These are phyloP conservation scores for Circinella umbellata DNA, from an alignment of 371 early-diverging fungal species.

Conservation along the genomic window DNA sequence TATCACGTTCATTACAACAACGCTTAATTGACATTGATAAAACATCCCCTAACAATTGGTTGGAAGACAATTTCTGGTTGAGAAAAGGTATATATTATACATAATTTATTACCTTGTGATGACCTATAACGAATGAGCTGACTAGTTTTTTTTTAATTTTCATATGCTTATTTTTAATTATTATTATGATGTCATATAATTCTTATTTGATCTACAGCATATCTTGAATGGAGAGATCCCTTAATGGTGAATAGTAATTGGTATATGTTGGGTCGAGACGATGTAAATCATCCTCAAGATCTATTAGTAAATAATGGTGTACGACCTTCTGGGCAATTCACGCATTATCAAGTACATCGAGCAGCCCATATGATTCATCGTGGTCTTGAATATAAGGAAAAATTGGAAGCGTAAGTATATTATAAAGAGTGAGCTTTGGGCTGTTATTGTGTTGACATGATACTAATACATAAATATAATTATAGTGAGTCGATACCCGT, in stretches of 20 bases:
- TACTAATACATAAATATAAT: too few relatives aligned
- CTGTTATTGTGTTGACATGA: too few relatives aligned
- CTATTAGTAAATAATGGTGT: slow-evolving; percentile 45
- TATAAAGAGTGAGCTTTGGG: not conserved
- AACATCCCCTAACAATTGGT: slow-evolving; percentile 79
- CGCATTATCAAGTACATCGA: slow-evolving; percentile 82
- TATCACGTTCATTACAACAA: slow-evolving; percentile 53
- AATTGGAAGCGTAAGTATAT: slow-evolving; percentile 58
- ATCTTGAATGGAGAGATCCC: slow-evolving; percentile 90
- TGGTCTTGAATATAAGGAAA: slow-evolving; percentile 75
- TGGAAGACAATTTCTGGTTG: slow-evolving; percentile 93
- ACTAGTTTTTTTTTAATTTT: not conserved
- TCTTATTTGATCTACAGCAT: slow-evolving; percentile 62
- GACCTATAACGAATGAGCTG: not conserved
- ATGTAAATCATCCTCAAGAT: slow-evolving; percentile 66
- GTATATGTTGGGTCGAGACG: slow-evolving; percentile 76
- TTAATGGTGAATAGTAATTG: slow-evolving; percentile 90
- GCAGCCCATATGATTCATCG: slow-evolving; percentile 82
- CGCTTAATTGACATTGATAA: slow-evolving; percentile 65
- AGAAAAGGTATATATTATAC: slow-evolving; percentile 33
- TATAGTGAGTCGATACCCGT: slow-evolving; percentile 54
- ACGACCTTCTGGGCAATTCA: slow-evolving; percentile 52
- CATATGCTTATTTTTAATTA: slow-evolving; percentile 6
- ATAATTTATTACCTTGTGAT: not conserved
- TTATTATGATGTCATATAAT: too few relatives aligned